phyloP scores from a whole-genome alignment of 768 basidiomycete genomes.

The Terana coerulea region DNA sequence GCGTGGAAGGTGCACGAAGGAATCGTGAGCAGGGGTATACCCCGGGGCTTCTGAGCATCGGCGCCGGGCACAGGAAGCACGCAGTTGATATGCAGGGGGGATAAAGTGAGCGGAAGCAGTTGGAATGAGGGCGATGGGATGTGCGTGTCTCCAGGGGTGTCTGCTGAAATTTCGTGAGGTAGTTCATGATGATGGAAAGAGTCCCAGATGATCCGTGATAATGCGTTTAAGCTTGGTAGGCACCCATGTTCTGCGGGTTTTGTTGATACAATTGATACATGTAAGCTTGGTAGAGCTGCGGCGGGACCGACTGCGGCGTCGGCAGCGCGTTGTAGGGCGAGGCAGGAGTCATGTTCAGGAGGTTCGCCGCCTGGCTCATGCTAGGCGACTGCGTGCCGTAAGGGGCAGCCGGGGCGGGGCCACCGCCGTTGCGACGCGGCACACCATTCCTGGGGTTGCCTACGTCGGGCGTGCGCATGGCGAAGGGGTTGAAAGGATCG shows the following conservation, averaged over 20 bases:
- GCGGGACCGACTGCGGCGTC: conserved; percentile 50
- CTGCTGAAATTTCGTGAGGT: conserved; percentile 14
- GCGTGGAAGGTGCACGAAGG: neutral
- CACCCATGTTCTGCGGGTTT: conserved; percentile 72
- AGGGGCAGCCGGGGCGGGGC: conserved; percentile 35
- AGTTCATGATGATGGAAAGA: conserved; percentile 11
- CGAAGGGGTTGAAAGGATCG: conserved; percentile 59
- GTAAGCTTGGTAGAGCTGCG: conserved; percentile 75
- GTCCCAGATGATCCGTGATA: conserved; percentile 2
- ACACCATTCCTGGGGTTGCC: conserved; percentile 45
- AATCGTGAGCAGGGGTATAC: conserved; percentile 4
- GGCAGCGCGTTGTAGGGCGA: conserved; percentile 59
- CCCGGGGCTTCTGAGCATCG: neutral
- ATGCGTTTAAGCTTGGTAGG: conserved; percentile 46
- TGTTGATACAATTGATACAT: conserved; percentile 83
- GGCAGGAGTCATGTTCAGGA: conserved; percentile 59
- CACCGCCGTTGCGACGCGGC: conserved; percentile 44
- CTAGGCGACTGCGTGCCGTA: conserved; percentile 63
- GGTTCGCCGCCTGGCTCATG: conserved; percentile 49
- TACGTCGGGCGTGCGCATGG: conserved; percentile 45
- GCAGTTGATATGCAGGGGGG: neutral
- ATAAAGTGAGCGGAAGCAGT: conserved; percentile 13
- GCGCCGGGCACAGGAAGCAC: conserved; percentile 1
- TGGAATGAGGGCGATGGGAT: conserved; percentile 1
- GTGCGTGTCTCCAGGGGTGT: conserved; percentile 9